Evolutionary conservation across 805 yeast species (phyloP).

Genomic region (Grigorovia transvaalensis): DNA sequence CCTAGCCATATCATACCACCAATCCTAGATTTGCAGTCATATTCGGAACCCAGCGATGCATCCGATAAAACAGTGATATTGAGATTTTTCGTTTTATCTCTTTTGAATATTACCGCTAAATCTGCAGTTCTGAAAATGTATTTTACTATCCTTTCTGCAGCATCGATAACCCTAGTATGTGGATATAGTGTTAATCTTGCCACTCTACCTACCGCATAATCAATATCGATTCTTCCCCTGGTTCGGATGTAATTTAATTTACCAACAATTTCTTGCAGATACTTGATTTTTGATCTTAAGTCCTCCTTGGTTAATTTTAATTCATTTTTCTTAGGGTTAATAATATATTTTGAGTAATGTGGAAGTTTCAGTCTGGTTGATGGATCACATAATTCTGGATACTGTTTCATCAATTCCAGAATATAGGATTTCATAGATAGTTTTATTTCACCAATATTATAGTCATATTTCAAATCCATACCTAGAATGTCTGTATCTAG

Average conservation of each 20-base stretch:
- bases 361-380: not conserved
- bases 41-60: constrained; percentile 1
- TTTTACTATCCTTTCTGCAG: not conserved
- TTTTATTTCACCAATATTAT: not conserved
- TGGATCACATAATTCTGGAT: not conserved
- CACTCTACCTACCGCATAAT: not conserved
- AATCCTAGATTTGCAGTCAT: not conserved
- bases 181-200: constrained; percentile 2
- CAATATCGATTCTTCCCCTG: constrained; percentile 2
- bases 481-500: constrained; percentile 7
- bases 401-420: not conserved
- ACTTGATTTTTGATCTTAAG: not conserved
- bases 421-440: not conserved
- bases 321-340: not conserved
- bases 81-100: not conserved
- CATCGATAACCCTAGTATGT: constrained; percentile 1
- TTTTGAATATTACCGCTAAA: not conserved
- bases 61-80: not conserved
- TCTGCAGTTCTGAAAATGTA: not conserved
- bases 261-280: constrained; percentile 2
- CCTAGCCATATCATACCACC: constrained; percentile 1
- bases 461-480: constrained; percentile 3
- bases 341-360: not conserved
- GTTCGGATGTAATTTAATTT: constrained; percentile 2
- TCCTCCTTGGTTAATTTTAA: not conserved